Base-by-base conservation (phyloP, 208 protist genomes). In the Phytomonas serpens region DNA sequence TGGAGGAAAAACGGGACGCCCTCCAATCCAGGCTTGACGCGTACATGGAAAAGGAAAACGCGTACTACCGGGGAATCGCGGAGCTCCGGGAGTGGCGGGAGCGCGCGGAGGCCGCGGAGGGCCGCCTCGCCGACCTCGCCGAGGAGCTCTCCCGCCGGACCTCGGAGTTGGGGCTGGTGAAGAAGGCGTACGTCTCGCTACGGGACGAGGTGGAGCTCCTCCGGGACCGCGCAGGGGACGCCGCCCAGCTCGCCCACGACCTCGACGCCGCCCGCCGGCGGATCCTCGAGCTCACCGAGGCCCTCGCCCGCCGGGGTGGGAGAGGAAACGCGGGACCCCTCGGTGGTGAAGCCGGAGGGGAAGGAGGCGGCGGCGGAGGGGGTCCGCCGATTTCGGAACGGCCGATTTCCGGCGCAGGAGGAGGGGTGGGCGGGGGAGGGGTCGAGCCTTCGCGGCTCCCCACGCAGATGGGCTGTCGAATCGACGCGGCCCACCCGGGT, bases 171-270 rank as follows among this genome's bases (percentile, higher is more conserved):
- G 75, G 74, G 34, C 75, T 87, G 67, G 40, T 92, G 27, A 81
- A 79, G 40, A 88, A 85, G 72, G 84, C 89, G 66, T 90, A 90
- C 73, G 77, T 79, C 0, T 78, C 82, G 14, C 84, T 88, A 30
- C 77, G 81, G 4, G 80, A 92, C 32, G 87, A 88, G 72, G 83
- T 84, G 69, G 76, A 84, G 23, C 61, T 73, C 1, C 67, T 90
- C 27, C 83, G 81, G 38, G 71, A 77, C 16, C 82, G 75, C 19
- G 71, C 71, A 16, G 52, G 29, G 7, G 87, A 89, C 67, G 80
- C 83, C 5, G 83, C 88, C 16, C 77, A 76, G 31, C 72, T 42
- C 38, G 11, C 69, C 34, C 80, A 73, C 16, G 80, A 89, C 7
- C 61, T 80, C 10, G 73, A 85, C 63, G 29, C 69, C 9, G 66